Evolutionary conservation across 441 rosid genomes (phyloP), one percentile per base, ranked within the genome.

Genomic region (Capsella rubella): DNA sequence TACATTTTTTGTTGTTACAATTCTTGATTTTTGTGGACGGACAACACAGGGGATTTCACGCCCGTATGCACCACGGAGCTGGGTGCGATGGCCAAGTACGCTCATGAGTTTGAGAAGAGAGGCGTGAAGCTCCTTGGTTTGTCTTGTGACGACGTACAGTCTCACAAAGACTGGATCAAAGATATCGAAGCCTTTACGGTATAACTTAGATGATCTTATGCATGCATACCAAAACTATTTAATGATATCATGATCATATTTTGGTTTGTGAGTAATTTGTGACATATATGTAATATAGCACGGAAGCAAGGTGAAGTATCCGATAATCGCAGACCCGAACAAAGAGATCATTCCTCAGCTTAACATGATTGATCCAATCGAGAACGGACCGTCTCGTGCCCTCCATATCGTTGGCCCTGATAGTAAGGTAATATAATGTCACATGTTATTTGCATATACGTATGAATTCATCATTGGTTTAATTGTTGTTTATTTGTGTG

Each of bases 11-110:
- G 47, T 13, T 13, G 47, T 51, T 21, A 25, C 49, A 60, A 12
- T 28, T 32, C 3, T 53, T 70, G 35, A 52, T 2, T 6, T 25
- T 10, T 35, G 15, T 21, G 34, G 63, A 18, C n/a, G 18, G 18
- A 16, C 18, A 16, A 42, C 73, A 64, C 39, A 89, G 96, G 86
- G 37, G 98, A 92, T 81, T 92, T 92, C 83, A 92, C 95, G 0
- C 97, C 96, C 0, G 95, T 88, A 0, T 92, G 95, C 74, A 92
- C 95, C 2, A 90, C 95, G 34, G 96, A 92, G 70, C 93, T 92
- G 0, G 90, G 88, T 2, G 83, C 83, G 78, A 86, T 92, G 85
- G 97, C 86, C 0, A 79, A 82, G 39, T 80, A 82, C 37, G 78
- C 70, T 43, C 64, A 74, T 8, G 90, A 90, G 82, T 89, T 89